These are phyloP conservation scores for Jamesozyma lodderae DNA, from an alignment of 805 yeast genomes.

Conservation along the genomic window DNA sequence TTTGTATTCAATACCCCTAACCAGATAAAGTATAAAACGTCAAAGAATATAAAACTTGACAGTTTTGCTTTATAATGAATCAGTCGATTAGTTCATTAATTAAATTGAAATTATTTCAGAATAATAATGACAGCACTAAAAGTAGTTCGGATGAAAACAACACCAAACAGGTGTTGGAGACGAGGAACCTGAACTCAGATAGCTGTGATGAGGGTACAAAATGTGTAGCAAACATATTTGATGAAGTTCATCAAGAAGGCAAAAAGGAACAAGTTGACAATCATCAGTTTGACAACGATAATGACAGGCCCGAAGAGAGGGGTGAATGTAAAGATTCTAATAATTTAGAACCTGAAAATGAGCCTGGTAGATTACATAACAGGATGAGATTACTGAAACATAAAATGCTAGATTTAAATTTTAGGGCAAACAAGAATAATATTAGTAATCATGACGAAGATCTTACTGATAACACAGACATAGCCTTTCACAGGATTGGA, in stretches of 20 bases:
- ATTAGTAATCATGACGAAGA: not conserved
- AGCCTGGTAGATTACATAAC: not conserved
- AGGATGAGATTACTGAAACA: conserved; percentile 15
- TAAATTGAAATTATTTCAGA: conserved; percentile 16
- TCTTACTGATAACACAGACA: too few relatives aligned
- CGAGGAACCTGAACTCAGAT: not conserved
- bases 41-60: too few relatives aligned
- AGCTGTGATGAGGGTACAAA: not conserved
- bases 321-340: not conserved
- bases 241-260: too few relatives aligned
- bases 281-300: not conserved
- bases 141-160: not conserved
- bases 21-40: too few relatives aligned
- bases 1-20: too few relatives aligned
- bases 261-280: too few relatives aligned
- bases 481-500: too few relatives aligned
- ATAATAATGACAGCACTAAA: not conserved
- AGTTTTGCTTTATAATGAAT: conserved; percentile 11
- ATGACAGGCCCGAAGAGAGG: too few relatives aligned
- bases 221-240: not conserved
- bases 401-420: conserved; percentile 19
- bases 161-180: not conserved
- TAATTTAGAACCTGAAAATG: not conserved
- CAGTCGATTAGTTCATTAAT: conserved; percentile 19
- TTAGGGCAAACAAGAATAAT: conserved; percentile 10